Evolutionary conservation across 768 basidiomycete genomes (phyloP).

Genomic region (Termitomyces sp.): DNA sequence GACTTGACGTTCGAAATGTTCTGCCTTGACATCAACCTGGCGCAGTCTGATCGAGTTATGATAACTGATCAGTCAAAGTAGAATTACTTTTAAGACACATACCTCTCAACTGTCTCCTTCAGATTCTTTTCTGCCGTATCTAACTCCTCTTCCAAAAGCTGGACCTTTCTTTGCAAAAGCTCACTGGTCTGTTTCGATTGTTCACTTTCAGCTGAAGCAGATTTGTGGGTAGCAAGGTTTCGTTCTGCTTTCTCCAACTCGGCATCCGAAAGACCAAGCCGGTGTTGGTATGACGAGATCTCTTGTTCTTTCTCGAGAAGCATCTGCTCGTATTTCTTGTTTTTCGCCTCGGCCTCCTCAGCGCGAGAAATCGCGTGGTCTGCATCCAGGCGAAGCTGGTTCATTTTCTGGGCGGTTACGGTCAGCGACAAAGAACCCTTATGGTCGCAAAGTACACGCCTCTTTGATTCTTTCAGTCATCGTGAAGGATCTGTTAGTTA

Average conservation of each 20-base stretch:
- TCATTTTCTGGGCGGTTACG: constrained; percentile 63
- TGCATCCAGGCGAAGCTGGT: constrained; percentile 74
- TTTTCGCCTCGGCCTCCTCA: constrained; percentile 80
- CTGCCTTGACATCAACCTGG: constrained; percentile 97
- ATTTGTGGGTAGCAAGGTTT: constrained; percentile 63
- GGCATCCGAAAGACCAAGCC: constrained; percentile 55
- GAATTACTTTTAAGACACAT: constrained; percentile 26
- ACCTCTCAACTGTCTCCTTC: constrained; percentile 97
- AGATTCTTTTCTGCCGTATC: constrained; percentile 94
- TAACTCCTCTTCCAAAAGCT: constrained; percentile 91
- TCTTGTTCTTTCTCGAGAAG: constrained; percentile 83
- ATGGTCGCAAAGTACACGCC: constrained; percentile 21
- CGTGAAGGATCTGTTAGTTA: constrained; percentile 14
- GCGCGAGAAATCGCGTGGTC: constrained; percentile 79
- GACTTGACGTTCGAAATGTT: constrained; percentile 95
- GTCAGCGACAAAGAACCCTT: background rate
- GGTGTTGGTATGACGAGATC: constrained; percentile 73
- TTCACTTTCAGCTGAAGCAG: constrained; percentile 61
- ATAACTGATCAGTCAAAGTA: constrained; percentile 14
- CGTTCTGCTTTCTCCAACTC: constrained; percentile 70
- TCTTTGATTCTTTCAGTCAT: constrained; percentile 52
- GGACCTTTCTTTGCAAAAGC: constrained; percentile 74
- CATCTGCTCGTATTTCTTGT: constrained; percentile 70
- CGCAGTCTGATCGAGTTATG: constrained; percentile 56
- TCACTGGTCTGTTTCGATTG: constrained; percentile 68